Conservation (phyloP, 2,329 filamentous ascomycete genomes). For the Calonectria montana region DNA sequence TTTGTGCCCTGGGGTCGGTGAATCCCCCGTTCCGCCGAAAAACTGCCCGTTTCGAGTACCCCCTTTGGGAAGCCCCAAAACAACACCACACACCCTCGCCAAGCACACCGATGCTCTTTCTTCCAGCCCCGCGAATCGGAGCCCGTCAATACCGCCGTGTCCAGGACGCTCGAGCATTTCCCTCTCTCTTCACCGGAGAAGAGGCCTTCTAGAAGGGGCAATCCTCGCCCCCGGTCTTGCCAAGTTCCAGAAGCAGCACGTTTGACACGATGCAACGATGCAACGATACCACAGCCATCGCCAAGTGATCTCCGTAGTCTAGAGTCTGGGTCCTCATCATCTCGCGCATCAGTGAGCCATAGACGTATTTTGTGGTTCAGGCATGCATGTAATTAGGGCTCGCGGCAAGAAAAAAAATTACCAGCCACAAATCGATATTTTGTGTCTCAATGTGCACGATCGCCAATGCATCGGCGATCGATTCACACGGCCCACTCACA, state of each 20-base stretch:
- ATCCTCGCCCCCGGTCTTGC: not conserved
- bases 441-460: not conserved
- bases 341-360: not conserved
- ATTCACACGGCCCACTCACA: not conserved
- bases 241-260: not conserved
- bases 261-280: not conserved
- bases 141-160: not conserved
- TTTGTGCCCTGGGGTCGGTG: not conserved
- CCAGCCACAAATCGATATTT: not conserved
- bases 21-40: slow-evolving; percentile 3
- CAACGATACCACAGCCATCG: not conserved
- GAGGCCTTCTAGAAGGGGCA: not conserved
- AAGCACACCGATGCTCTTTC: not conserved
- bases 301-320: not conserved
- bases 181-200: not conserved
- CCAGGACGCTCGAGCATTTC: not conserved
- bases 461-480: not conserved
- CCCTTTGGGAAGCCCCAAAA: not conserved
- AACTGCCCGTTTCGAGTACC: not conserved
- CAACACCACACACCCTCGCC: not conserved
- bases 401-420: not conserved
- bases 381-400: not conserved
- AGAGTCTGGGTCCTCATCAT: not conserved
- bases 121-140: slow-evolving; percentile 1
- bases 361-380: not conserved